Conservation (phyloP, 2,329 filamentous ascomycete genomes). For the Catunica adiposa region DNA sequence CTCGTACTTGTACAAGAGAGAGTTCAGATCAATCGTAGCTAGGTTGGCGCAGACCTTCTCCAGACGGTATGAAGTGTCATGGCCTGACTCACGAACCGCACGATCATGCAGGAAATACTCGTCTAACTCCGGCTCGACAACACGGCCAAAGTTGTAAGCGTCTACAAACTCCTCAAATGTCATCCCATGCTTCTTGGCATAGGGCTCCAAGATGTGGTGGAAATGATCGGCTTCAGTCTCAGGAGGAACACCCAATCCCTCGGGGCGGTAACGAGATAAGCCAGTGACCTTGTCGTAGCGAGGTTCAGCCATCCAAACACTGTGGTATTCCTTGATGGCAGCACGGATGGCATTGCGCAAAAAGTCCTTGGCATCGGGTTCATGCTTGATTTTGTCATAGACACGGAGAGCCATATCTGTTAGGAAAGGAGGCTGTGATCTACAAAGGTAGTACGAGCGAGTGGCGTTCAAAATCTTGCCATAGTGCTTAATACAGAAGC, state of each 20-base stretch:
- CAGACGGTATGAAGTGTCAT: slow-evolving; percentile 88
- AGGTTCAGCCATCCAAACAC: slow-evolving; percentile 68
- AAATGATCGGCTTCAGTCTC: slow-evolving; percentile 86
- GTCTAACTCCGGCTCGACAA: slow-evolving; percentile 77
- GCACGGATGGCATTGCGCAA: slow-evolving; percentile 64
- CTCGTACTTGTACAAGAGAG: slow-evolving; percentile 91
- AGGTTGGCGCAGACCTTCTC: slow-evolving; percentile 77
- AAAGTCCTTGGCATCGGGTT: slow-evolving; percentile 66
- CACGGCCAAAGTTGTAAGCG: slow-evolving; percentile 65
- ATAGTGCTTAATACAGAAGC: slow-evolving; percentile 96
- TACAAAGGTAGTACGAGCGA: slow-evolving; percentile 81
- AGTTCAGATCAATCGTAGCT: slow-evolving; percentile 89
- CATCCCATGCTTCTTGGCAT: slow-evolving; percentile 70
- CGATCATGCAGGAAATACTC: slow-evolving; percentile 94
- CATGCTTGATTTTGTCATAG: slow-evolving; percentile 82
- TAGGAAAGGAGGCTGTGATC: slow-evolving; percentile 89
- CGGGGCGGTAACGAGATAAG: slow-evolving; percentile 69
- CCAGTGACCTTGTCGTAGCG: slow-evolving; percentile 63
- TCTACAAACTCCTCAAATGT: slow-evolving; percentile 68
- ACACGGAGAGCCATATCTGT: slow-evolving; percentile 94
- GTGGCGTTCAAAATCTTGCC: slow-evolving; percentile 97
- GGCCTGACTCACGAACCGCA: slow-evolving; percentile 86
- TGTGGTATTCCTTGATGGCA: slow-evolving; percentile 93
- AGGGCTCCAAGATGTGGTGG: slow-evolving; percentile 64
- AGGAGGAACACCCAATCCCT: slow-evolving; percentile 71